These are phyloP conservation scores for Alternaria sp. DNA, from an alignment of 2,329 filamentous ascomycete species.

Conservation along the genomic window DNA sequence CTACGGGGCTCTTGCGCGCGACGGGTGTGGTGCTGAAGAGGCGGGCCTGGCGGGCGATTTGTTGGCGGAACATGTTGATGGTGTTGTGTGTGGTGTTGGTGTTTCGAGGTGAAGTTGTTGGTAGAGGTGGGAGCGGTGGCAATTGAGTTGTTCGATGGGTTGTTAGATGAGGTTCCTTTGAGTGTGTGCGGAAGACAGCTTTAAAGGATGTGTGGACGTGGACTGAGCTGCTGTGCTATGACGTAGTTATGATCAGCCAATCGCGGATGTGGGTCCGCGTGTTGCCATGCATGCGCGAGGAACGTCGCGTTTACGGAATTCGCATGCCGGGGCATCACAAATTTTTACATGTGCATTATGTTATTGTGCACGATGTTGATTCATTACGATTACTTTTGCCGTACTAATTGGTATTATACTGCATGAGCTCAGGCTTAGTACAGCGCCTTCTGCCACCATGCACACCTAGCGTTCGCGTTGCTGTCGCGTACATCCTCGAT, in stretches of 20 bases:
- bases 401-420: background rate
- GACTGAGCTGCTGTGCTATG: conserved; percentile 17
- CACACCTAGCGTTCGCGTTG: conserved; percentile 57
- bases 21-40: conserved; percentile 62
- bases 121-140: background rate
- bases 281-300: background rate
- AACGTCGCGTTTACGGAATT: conserved; percentile 9
- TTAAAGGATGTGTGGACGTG: conserved; percentile 21
- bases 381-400: background rate
- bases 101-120: conserved; percentile 2
- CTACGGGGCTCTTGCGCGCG: conserved; percentile 59
- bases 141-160: conserved; percentile 11
- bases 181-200: conserved; percentile 15
- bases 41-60: conserved; percentile 53
- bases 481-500: conserved; percentile 54
- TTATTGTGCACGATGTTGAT: background rate
- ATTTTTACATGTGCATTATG: background rate
- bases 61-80: conserved; percentile 55
- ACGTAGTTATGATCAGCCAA: conserved; percentile 30
- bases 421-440: conserved; percentile 33
- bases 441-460: conserved; percentile 61
- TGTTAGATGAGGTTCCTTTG: conserved; percentile 6
- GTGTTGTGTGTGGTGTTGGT: conserved; percentile 6
- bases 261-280: conserved; percentile 8
- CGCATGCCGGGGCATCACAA: background rate